Base-by-base conservation (phyloP, 805 yeast genomes). In the Ogataea trehalophila region DNA sequence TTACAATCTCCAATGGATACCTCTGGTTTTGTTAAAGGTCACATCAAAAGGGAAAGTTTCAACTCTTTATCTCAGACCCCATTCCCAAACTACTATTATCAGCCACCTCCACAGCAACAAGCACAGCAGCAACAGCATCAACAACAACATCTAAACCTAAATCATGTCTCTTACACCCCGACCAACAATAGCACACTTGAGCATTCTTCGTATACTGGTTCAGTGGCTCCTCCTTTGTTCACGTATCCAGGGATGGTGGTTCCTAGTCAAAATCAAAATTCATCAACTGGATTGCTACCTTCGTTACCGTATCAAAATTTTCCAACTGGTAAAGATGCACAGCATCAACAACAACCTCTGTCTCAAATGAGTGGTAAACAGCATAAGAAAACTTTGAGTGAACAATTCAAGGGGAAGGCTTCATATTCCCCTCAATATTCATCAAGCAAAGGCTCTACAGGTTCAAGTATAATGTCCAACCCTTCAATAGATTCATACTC, bases 41-140 rank as follows among this genome's bases (percentile, higher is more conserved):
- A 47, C 20, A 17, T 49, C 16, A 52, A 49, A 36, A 51, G 48
- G 34, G 55, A 52, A 22, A 45, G 49, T 26, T 18, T 45, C 16
- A 45, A 45, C 4, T 41, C 51, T 3, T 11, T 41, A 6, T 36
- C 51, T 38, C 42, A 35, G 37, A 47, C 43, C 43, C 47, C 41
- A 26, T 43, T 43, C 22, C 33, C 44, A 4, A 33, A 17, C 13
- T 45, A 41, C 26, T 46, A 37, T 36, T 39, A 47, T 35, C 51
- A 47, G 14, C 41, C 26, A 13, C 38, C 33, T 20, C 48, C 48
- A 14, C 49, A 45, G 26, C 45, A 49, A 17, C 40, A 23, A 20
- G 20, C 20, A 20, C 20, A 20, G 4, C 20, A 20, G 20, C 20
- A 20, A 20, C 20, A 20, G 4, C 20, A 20, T 3, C 20, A 20